Base-by-base conservation (phyloP, 2,329 filamentous ascomycete genomes). In the Penicillium expansum region DNA sequence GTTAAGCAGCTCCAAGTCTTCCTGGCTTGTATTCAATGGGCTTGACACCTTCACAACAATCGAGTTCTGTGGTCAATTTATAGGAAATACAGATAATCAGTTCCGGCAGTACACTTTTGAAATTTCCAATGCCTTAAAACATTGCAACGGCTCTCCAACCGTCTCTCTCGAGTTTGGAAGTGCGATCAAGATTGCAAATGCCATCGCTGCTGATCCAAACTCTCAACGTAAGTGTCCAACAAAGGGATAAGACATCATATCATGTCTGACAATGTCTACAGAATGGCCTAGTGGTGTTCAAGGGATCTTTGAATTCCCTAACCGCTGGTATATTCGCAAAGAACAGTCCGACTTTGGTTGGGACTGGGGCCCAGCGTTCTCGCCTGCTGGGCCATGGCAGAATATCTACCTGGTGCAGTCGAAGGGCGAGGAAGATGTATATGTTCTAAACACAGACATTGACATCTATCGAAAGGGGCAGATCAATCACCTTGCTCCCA, bases 271-370 rank as follows among this genome's bases (percentile, higher is more conserved):
- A 20, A 13, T 27, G 2, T 43, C 37, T 13, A 7, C 38, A 76
- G 78, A 74, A 39, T 85, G 82, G 81, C 82, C 83, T 0, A 64
- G 61, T 54, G 73, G 71, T 9, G 76, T 84, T 4, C 75, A 84
- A 60, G 69, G 74, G 16, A 47, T 76, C 0, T 83, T 78, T 55
- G 82, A 85, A 59, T 83, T 83, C 48, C 67, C 74, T 0, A 81
- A 84, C 56, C 76, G 81, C 7, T 78, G 80, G 67, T 85, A 82
- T 59, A 80, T 86, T 35, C 77, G 84, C 30, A 86, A 87, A 65
- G 80, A 86, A 64, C 82, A 86, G 66, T 82, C 77, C 8, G 83
- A 86, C 66, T 86, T 86, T 67, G 85, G 85, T 2, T 87, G 84
- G 85, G 84, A 86, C 58, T 85, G 83, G 83, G 82, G 82, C 10